Evolutionary conservation across 1,284 basidiomycete species (phyloP).

Genomic region (Chalciporus sp.): DNA sequence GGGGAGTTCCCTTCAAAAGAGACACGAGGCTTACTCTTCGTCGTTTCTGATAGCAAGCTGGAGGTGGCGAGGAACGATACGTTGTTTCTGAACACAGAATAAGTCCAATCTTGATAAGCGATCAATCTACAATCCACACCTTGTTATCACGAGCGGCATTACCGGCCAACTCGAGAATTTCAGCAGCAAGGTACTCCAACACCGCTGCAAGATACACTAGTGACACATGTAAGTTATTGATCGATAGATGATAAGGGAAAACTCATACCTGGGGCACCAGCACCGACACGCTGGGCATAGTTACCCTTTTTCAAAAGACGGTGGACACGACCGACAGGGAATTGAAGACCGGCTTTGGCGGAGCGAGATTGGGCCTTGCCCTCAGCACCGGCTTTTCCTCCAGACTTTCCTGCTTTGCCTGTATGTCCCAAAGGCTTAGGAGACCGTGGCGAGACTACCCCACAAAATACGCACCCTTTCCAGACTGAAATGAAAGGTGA

Average conservation of each 20-base stretch:
- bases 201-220: slow-evolving; percentile 79
- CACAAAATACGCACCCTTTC: slow-evolving; percentile 43
- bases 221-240: neutral
- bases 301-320: slow-evolving; percentile 86
- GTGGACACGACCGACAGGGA: slow-evolving; percentile 93
- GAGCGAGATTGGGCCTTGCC: slow-evolving; percentile 77
- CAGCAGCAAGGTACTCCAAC: slow-evolving; percentile 84
- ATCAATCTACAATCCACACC: slow-evolving; percentile 24
- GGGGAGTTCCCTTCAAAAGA: neutral
- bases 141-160: slow-evolving; percentile 86
- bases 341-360: slow-evolving; percentile 71
- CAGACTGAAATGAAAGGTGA: slow-evolving; percentile 39
- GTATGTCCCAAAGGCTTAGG: slow-evolving; percentile 11
- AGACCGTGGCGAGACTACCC: slow-evolving; percentile 5
- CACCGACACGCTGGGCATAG: slow-evolving; percentile 80
- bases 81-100: slow-evolving; percentile 58
- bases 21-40: slow-evolving; percentile 62
- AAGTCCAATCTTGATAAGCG: neutral
- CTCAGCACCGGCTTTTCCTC: slow-evolving; percentile 57
- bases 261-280: slow-evolving; percentile 75
- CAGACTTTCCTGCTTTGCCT: slow-evolving; percentile 65
- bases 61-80: slow-evolving; percentile 89
- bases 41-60: slow-evolving; percentile 91
- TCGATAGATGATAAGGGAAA: neutral
- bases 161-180: slow-evolving; percentile 88